Percentiles rank a stretch among this genome's conserved stretches.
These are phyloP conservation scores for Diaporthe citriasiana DNA, from an alignment of 2,329 filamentous ascomycete genomes.

Conservation along the genomic window DNA sequence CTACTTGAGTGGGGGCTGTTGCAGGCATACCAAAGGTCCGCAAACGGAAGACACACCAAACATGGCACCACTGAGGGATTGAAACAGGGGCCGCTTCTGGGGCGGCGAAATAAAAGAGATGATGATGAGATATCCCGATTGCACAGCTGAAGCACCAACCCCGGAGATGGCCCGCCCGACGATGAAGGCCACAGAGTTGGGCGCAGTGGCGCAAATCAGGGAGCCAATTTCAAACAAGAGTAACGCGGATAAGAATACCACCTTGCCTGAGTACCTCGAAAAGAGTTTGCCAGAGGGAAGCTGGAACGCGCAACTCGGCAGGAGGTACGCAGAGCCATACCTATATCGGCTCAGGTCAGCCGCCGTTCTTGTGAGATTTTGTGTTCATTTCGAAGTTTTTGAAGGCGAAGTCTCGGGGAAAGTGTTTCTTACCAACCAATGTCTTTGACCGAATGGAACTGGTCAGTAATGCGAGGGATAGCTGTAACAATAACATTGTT, in stretches of 20 bases:
- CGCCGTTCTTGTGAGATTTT: conserved; percentile 56
- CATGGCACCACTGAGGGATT: conserved; percentile 67
- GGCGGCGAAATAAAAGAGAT: conserved; percentile 51
- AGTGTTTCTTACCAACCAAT: too few species aligned
- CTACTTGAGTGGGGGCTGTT: too few species aligned
- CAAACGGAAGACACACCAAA: conserved; percentile 65
- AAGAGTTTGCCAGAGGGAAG: conserved; percentile 56
- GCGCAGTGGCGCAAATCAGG: conserved; percentile 52
- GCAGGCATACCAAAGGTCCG: conserved; percentile 58
- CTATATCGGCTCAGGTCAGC: conserved; percentile 52
- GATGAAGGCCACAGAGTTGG: conserved; percentile 49
- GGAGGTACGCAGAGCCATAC: conserved; percentile 63
- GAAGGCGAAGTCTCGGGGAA: too few species aligned
- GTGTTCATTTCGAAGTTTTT: too few species aligned
- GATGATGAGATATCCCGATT: conserved; percentile 57
- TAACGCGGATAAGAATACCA: conserved; percentile 53
- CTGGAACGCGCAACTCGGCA: conserved; percentile 55
- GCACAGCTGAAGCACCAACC: conserved; percentile 56
- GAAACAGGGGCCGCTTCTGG: conserved; percentile 56
- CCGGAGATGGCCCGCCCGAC: conserved; percentile 50
- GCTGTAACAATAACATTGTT: too few species aligned
- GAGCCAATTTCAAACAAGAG: conserved; percentile 57
- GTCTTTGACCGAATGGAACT: too few species aligned
- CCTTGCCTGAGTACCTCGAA: conserved; percentile 57
- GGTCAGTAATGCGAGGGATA: too few species aligned